A percentile compares a stretch with the other conserved stretches of the same genome.
Evolutionary conservation across 1,139 yeast genomes (phyloP).

Genomic region (Pichia sp.): DNA sequence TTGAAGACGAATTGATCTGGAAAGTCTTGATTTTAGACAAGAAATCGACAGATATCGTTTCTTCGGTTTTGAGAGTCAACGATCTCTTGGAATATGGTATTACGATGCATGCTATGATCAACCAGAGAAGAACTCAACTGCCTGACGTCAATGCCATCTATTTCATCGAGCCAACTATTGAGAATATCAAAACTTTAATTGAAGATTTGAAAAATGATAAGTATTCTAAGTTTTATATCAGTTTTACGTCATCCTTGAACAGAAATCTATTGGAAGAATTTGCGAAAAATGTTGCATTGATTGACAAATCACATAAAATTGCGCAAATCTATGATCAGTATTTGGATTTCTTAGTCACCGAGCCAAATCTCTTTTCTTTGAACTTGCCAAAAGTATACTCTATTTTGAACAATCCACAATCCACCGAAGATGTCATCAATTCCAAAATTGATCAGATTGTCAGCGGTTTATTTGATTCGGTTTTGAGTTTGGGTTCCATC

Average conservation of each 20-base stretch:
- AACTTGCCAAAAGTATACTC: constrained; percentile 63
- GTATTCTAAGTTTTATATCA: constrained; percentile 73
- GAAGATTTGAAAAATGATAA: constrained; percentile 66
- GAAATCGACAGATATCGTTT: constrained; percentile 74
- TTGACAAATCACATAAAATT: constrained; percentile 62
- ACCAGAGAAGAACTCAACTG: constrained; percentile 62
- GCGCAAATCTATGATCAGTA: constrained; percentile 92
- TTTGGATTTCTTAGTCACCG: constrained; percentile 85
- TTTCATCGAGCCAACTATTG: constrained; percentile 80
- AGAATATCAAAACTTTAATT: constrained; percentile 59
- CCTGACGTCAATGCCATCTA: constrained; percentile 94
- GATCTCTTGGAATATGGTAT: constrained; percentile 85
- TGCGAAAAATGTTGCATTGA: constrained; percentile 71
- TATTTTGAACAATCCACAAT: constrained; percentile 57
- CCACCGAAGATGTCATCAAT: constrained; percentile 71
- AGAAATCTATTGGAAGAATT: constrained; percentile 80
- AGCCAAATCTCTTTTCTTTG: constrained; percentile 79
- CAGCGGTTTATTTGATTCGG: constrained; percentile 68
- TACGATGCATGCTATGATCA: constrained; percentile 75
- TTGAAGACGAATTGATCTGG: constrained; percentile 70
- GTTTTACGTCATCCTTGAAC: constrained; percentile 73
- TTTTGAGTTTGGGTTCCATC: constrained; percentile 68
- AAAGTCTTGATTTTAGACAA: constrained; percentile 83
- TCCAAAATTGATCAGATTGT: constrained; percentile 61
- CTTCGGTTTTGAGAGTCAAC: constrained; percentile 84